These are phyloP conservation scores for Byssochlamys sp. DNA, from an alignment of 2,329 filamentous ascomycete species.

Conservation along the genomic window DNA sequence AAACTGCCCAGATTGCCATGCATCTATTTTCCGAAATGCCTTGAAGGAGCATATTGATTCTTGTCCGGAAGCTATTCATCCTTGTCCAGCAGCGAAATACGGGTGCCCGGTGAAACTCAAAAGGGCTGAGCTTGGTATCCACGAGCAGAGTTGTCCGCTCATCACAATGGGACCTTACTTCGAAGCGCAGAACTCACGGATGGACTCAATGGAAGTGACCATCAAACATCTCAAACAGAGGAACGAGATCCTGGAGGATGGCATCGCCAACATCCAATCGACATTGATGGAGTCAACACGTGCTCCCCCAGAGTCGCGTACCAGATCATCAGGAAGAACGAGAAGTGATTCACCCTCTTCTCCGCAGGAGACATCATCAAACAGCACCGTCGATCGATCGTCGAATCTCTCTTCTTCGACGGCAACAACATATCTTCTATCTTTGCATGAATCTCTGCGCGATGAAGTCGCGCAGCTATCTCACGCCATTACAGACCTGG, in stretches of 20 bases:
- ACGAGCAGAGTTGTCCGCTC: conserved; percentile 43
- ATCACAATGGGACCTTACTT: conserved; percentile 38
- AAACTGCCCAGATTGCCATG: conserved; percentile 29
- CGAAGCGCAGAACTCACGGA: conserved; percentile 32
- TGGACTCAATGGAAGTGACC: conserved; percentile 36
- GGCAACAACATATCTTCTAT: conserved; percentile 49
- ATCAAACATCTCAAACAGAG: conserved; percentile 37
- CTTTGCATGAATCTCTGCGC: conserved; percentile 51
- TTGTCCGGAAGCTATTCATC: conserved; percentile 27
- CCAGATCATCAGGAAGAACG: neutral
- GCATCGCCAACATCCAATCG: conserved; percentile 33
- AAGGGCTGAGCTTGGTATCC: conserved; percentile 29
- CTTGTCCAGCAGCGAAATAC: conserved; percentile 32
- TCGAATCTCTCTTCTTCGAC: conserved; percentile 26
- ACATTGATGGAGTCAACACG: conserved; percentile 26
- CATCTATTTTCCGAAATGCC: conserved; percentile 21
- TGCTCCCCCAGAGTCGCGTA: conserved; percentile 1
- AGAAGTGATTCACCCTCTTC: conserved; percentile 3
- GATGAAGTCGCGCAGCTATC: conserved; percentile 50
- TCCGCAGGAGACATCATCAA: conserved; percentile 2
- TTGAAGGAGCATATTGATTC: conserved; percentile 27
- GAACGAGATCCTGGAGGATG: conserved; percentile 40
- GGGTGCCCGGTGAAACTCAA: conserved; percentile 34
- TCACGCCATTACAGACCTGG: conserved; percentile 48
- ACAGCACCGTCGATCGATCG: conserved; percentile 5